Conservation (phyloP, 2,329 filamentous ascomycete species). For the Cephalotrichum gorgonifer region DNA sequence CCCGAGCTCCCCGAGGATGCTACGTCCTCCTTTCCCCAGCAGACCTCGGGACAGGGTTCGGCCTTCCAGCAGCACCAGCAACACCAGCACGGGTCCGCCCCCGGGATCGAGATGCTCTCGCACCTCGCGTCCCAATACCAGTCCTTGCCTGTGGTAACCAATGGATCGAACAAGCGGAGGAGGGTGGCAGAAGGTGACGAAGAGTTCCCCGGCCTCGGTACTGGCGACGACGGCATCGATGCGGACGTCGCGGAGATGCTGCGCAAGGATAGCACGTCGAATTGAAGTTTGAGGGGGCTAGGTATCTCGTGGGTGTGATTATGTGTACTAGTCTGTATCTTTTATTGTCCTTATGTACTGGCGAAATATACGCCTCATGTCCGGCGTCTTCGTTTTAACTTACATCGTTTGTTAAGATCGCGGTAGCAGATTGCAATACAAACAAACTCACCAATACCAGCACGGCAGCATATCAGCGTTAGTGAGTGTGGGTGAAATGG, state of each 20-base stretch:
- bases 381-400: not conserved
- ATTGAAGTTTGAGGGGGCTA: not conserved
- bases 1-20: constrained; percentile 5
- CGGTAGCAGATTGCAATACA: not conserved
- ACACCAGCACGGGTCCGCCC: constrained; percentile 14
- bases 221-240: constrained; percentile 45
- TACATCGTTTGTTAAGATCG: not conserved
- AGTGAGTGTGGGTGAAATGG: no score
- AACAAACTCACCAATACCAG: not conserved
- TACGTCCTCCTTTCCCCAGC: not conserved
- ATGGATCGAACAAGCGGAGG: constrained; percentile 46
- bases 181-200: constrained; percentile 38
- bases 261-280: constrained; percentile 24
- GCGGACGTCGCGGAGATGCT: constrained; percentile 47
- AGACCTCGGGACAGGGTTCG: constrained; percentile 10
- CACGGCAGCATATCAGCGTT: no score
- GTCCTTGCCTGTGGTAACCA: constrained; percentile 36
- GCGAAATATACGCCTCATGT: not conserved
- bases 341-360: not conserved
- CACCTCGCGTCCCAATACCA: constrained; percentile 33
- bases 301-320: not conserved
- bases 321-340: not conserved
- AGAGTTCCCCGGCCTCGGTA: constrained; percentile 44
- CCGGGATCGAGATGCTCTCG: constrained; percentile 28
- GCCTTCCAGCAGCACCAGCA: constrained; percentile 6